Evolutionary conservation across 257 asterid species (phyloP).

Genomic region (Rhazya stricta): DNA sequence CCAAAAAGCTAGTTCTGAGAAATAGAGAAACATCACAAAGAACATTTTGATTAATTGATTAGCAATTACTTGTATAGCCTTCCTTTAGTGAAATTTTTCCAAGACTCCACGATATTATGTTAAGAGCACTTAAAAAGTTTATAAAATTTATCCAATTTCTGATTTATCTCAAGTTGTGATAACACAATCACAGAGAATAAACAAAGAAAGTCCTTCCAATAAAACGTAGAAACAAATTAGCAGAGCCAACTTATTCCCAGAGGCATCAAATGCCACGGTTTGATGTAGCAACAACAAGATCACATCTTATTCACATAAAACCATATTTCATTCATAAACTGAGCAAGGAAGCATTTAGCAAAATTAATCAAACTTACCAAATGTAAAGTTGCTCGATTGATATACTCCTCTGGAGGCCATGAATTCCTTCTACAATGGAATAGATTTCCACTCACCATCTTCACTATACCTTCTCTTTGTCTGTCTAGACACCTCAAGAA

Average conservation of each 20-base stretch:
- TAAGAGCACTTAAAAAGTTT: background rate
- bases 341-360: background rate
- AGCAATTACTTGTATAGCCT: background rate
- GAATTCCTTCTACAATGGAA: conserved; percentile 85
- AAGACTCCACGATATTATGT: background rate
- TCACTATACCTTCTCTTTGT: conserved; percentile 15
- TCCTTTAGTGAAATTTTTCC: background rate
- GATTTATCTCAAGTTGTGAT: background rate
- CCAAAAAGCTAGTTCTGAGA: background rate
- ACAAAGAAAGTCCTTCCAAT: background rate
- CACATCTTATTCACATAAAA: background rate
- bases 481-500: conserved; percentile 12
- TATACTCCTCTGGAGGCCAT: conserved; percentile 95
- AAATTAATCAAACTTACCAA: conserved; percentile 51
- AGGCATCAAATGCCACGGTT: background rate
- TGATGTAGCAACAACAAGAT: background rate
- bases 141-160: background rate
- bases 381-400: conserved; percentile 73
- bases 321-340: background rate
- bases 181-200: background rate
- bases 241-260: background rate
- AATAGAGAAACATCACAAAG: background rate
- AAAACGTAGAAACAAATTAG: background rate
- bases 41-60: background rate
- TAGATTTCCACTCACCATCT: conserved; percentile 82